Evolutionary conservation across 2,329 filamentous ascomycete species (phyloP), one percentile per base, ranked within the genome.

Genomic region (Chrysoporthe cubensis): DNA sequence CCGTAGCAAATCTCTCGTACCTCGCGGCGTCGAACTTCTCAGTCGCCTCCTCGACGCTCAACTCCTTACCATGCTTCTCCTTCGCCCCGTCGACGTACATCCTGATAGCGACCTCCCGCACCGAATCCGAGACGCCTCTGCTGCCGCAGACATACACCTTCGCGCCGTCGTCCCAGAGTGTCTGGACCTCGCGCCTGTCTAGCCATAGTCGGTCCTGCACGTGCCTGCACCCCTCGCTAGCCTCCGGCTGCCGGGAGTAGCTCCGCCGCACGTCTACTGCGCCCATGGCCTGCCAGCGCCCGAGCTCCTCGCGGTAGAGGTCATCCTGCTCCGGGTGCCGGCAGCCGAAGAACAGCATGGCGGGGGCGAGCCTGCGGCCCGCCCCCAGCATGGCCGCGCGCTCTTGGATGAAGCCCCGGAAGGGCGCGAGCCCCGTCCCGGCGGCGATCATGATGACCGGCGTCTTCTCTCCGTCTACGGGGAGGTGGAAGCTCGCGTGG

Each of bases 291-390:
- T 88, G 83, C 91, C 91, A 93, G 7, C 74, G 75, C 16, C 83
- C 81, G 3, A 91, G 76, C 70, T 88, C 85, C 0, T 85, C 83
- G 0, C 81, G 78, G 77, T 92, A 92, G 0, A 92, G 74, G 52
- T 87, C 82, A 71, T 92, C 90, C 14, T 79, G 75, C 0, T 80
- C 81, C 0, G 84, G 83, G 5, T 80, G 75, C 16, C 86, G 85
- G 74, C 88, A 91, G 5, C 90, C 90, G 71, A 87, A 84, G 79
- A 90, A 91, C 1, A 92, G 80, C n/a, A 91, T 70, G 0, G 88
- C 87, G 0, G 85, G 86, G 0, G 87, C 89, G 0, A 91, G 79
- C 40, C 75, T 78, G 42, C 67, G 80, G 4, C 87, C 87, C 0
- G 80, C 80, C 7, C 75, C 75, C 44, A 82, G 75, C 79, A 85